Percentiles rank a stretch among this genome's conserved stretches.
phyloP scores from a whole-genome alignment of 176 grass and related monocot genomes.

The Zoysia japonica region DNA sequence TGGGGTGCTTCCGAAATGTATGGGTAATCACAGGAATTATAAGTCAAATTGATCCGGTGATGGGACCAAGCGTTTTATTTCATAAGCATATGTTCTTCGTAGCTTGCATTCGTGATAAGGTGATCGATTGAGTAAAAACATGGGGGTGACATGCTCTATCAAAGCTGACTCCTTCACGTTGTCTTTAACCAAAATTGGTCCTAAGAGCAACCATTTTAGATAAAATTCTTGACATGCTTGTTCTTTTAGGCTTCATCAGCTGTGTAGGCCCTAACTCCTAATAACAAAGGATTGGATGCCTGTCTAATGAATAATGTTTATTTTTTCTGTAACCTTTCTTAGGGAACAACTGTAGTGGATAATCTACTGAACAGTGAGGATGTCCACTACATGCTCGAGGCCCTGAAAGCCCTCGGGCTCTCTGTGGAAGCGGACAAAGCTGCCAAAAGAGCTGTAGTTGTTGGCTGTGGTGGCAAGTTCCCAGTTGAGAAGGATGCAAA shows the following conservation, averaged over 20 bases:
- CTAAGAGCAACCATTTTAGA: neutral
- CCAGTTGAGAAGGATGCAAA: conserved; percentile 53
- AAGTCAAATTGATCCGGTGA: no score
- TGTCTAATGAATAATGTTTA: neutral
- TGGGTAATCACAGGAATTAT: no score
- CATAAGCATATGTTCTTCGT: no score
- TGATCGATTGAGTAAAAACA: no score
- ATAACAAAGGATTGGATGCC: neutral
- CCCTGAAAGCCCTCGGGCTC: conserved; percentile 82
- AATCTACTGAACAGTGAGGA: conserved; percentile 97
- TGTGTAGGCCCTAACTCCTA: neutral
- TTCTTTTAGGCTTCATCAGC: neutral
- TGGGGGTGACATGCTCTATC: no score
- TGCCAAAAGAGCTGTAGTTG: conserved; percentile 78
- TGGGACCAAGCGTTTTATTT: no score
- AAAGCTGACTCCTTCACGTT: no score
- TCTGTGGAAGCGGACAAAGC: conserved; percentile 77
- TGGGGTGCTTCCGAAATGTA: no score
- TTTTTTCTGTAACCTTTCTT: neutral
- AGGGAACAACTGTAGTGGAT: conserved; percentile 94
- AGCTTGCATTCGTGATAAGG: no score
- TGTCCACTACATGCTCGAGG: conserved; percentile 96
- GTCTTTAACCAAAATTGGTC: no score
- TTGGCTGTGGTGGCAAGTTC: conserved; percentile 76
- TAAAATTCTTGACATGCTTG: neutral